phyloP scores from a whole-genome alignment of 75 land plant species.

The Picea sitchensis region DNA sequence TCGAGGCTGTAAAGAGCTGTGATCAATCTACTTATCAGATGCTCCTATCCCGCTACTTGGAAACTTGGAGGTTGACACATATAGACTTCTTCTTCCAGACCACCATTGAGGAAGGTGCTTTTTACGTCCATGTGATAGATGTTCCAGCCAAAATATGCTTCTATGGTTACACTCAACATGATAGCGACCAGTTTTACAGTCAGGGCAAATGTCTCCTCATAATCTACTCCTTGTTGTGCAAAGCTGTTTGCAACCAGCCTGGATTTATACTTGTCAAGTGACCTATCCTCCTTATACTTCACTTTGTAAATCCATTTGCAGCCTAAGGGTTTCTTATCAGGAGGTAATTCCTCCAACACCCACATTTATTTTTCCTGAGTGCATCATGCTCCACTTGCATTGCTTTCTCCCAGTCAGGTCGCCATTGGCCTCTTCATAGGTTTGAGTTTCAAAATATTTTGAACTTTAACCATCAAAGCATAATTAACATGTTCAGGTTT shows the following conservation, averaged over 20 bases:
- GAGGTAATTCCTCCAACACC: not conserved
- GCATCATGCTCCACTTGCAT: conserved; percentile 7
- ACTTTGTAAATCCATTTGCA: conserved; percentile 9
- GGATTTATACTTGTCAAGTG: conserved; percentile 9
- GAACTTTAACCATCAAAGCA: too few relatives aligned
- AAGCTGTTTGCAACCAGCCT: conserved; percentile 5
- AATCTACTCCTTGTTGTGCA: conserved; percentile 1
- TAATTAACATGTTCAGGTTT: too few relatives aligned
- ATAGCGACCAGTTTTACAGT: not conserved
- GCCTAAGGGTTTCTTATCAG: not conserved
- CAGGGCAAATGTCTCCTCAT: conserved; percentile 7
- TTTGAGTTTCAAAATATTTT: not conserved
- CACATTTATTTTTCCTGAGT: not conserved
- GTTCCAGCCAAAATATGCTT: not conserved
- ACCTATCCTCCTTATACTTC: not conserved
- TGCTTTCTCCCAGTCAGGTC: not conserved
- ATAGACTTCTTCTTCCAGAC: too few relatives aligned
- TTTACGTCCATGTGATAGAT: too few relatives aligned
- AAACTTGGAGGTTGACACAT: too few relatives aligned
- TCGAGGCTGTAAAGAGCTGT: too few relatives aligned
- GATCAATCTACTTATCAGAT: too few relatives aligned
- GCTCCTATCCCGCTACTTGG: too few relatives aligned
- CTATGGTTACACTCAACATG: not conserved
- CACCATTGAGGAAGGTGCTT: too few relatives aligned
- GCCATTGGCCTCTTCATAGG: conserved; percentile 2